These are phyloP conservation scores for Amoeboaphelidium protococcarum DNA, from an alignment of 371 early-diverging fungal genomes.

Conservation along the genomic window DNA sequence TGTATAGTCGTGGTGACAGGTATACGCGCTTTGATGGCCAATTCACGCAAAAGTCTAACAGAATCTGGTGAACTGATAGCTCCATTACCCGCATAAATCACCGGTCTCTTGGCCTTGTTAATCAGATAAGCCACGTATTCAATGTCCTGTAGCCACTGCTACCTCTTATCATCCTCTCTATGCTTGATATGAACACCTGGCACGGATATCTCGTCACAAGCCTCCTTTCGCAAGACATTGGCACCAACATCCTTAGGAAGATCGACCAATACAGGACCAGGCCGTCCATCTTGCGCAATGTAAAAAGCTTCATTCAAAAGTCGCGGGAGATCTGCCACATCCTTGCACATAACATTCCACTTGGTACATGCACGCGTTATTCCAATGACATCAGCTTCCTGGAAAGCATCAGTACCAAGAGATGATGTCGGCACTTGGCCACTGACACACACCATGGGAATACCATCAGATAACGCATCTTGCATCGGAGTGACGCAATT, in stretches of 20 bases:
- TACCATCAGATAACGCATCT: slow-evolving; percentile 80
- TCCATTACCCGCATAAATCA: slow-evolving; percentile 87
- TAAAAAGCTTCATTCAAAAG: slow-evolving; percentile 89
- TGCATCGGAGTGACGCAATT: slow-evolving; percentile 91
- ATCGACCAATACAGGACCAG: slow-evolving; percentile 90
- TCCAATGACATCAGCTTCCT: slow-evolving; percentile 87
- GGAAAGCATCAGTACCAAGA: slow-evolving; percentile 89
- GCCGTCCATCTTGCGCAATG: slow-evolving; percentile 82
- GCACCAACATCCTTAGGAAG: slow-evolving; percentile 92
- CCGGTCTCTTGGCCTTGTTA: slow-evolving; percentile 63
- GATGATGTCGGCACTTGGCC: slow-evolving; percentile 79
- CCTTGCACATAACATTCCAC: slow-evolving; percentile 95
- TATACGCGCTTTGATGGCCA: slow-evolving; percentile 59
- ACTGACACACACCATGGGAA: slow-evolving; percentile 75
- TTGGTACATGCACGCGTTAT: slow-evolving; percentile 82
- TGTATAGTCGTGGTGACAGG: slow-evolving; percentile 86
- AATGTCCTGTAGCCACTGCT: neutral
- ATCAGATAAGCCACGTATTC: slow-evolving; percentile 39
- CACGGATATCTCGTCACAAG: slow-evolving; percentile 2
- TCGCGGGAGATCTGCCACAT: slow-evolving; percentile 74
- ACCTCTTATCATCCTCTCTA: too few species aligned
- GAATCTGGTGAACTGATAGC: slow-evolving; percentile 54
- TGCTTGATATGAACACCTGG: neutral
- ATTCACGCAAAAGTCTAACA: slow-evolving; percentile 36
- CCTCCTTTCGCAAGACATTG: slow-evolving; percentile 28